phyloP scores from a whole-genome alignment of 2,329 filamentous ascomycete genomes.

The Trichoderma sp. region DNA sequence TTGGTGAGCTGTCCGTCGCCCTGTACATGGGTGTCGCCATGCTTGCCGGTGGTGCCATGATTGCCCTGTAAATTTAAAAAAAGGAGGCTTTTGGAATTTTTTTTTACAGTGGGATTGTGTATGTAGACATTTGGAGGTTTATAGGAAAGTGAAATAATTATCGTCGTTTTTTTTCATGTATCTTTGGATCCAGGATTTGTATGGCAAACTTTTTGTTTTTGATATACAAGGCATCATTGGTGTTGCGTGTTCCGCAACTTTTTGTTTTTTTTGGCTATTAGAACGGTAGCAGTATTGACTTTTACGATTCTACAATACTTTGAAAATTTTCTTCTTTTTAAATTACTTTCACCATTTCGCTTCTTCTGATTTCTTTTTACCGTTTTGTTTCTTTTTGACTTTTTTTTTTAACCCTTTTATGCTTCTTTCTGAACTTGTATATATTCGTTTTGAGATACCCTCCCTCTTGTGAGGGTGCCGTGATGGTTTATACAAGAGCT shows the following conservation, averaged over 20 bases:
- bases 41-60: constrained; percentile 51
- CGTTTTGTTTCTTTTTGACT: background rate
- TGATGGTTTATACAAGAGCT: background rate
- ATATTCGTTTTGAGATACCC: background rate
- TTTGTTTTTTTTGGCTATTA: constrained; percentile 1
- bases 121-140: constrained; percentile 10
- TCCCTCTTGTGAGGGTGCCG: background rate
- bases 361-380: too few relatives aligned
- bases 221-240: constrained; percentile 14
- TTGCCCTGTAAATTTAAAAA: constrained; percentile 45
- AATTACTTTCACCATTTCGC: too few relatives aligned
- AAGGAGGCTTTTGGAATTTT: background rate
- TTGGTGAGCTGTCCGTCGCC: constrained; percentile 49
- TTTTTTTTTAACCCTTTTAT: background rate
- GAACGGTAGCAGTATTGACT: constrained; percentile 17
- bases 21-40: constrained; percentile 52
- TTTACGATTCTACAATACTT: constrained; percentile 12
- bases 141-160: constrained; percentile 15
- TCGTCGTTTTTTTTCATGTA: background rate
- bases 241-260: background rate
- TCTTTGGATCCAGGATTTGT: constrained; percentile 9
- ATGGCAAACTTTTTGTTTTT: background rate
- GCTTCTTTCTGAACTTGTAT: background rate
- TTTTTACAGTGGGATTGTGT: background rate
- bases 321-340: background rate